These are phyloP conservation scores for Xylaria longipes DNA, from an alignment of 495 filamentous ascomycete genomes.

Conservation along the genomic window DNA sequence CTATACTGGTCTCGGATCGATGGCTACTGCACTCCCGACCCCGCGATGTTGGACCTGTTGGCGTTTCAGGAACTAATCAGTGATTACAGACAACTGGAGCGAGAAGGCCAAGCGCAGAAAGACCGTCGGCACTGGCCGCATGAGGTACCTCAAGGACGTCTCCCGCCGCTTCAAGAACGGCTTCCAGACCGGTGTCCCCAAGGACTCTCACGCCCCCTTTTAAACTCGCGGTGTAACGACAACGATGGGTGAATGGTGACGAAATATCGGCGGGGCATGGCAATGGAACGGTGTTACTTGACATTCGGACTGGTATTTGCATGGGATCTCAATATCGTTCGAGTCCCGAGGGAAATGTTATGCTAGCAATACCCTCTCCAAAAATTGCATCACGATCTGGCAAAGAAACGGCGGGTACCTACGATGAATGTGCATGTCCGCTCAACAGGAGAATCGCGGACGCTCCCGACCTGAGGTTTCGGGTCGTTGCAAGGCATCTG, in stretches of 20 bases:
- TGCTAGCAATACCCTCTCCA: conserved; percentile 37
- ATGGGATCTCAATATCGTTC: conserved; percentile 32
- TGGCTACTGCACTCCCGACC: conserved; percentile 1
- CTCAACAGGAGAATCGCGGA: not conserved
- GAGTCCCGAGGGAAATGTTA: conserved; percentile 36
- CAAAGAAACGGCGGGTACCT: conserved; percentile 28
- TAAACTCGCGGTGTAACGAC: conserved; percentile 33
- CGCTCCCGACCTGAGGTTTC: not conserved
- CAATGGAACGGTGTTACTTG: conserved; percentile 44
- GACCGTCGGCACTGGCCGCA: conserved; percentile 94
- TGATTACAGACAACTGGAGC: conserved; percentile 88
- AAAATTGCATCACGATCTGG: conserved; percentile 44
- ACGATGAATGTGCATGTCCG: conserved; percentile 26
- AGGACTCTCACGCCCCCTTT: conserved; percentile 75
- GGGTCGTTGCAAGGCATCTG: conserved; percentile 12
- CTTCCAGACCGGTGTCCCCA: conserved; percentile 88
- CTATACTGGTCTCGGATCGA: conserved; percentile 23
- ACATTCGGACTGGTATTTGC: conserved; percentile 44
- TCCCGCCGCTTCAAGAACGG: conserved; percentile 93
- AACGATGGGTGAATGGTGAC: conserved; percentile 37
- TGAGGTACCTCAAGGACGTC: conserved; percentile 88
- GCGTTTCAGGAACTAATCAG: conserved; percentile 25
- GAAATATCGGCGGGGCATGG: conserved; percentile 36
- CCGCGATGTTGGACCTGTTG: conserved; percentile 30
- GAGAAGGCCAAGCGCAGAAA: conserved; percentile 99